These are phyloP conservation scores for Cladosporium sphaerospermum DNA, from an alignment of 2,329 filamentous ascomycete species.

Conservation along the genomic window DNA sequence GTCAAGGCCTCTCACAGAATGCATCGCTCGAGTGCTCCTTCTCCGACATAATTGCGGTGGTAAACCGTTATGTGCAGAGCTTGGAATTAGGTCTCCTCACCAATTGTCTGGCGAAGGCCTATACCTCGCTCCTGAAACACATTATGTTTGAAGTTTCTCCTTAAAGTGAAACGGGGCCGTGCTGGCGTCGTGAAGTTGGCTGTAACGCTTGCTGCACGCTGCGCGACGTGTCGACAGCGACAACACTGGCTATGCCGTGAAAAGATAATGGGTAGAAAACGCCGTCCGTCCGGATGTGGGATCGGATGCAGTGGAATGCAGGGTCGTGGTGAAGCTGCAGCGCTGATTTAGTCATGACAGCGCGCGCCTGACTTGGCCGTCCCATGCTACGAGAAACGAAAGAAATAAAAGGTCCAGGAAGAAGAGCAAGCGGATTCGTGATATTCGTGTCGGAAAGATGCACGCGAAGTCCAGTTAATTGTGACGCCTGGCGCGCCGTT, in stretches of 20 bases:
- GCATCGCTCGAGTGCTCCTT: no score
- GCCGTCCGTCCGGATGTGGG: neutral
- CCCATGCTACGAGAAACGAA: conserved; percentile 5
- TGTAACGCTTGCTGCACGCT: neutral
- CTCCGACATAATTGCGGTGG: neutral
- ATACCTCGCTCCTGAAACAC: conserved; percentile 11
- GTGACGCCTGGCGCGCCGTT: conserved; percentile 1
- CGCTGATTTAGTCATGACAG: conserved; percentile 6
- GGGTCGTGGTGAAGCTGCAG: conserved; percentile 5
- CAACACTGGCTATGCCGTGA: conserved; percentile 1
- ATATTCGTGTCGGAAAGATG: conserved; percentile 9
- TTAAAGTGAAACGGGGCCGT: conserved; percentile 10
- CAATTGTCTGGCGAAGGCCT: neutral
- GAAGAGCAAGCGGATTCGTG: conserved; percentile 13
- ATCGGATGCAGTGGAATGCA: conserved; percentile 9
- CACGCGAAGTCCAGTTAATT: conserved; percentile 7
- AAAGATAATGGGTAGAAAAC: conserved; percentile 4
- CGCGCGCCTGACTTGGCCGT: conserved; percentile 2
- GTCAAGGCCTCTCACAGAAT: no score
- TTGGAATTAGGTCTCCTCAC: neutral
- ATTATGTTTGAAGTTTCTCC: conserved; percentile 14
- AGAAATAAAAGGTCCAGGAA: neutral
- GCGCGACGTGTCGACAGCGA: neutral
- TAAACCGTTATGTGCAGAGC: no score
- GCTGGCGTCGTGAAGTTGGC: neutral